Percentiles rank a stretch among this genome's conserved stretches.
phyloP scores from a whole-genome alignment of 2,329 filamentous ascomycete genomes.

The Magnaporthiopsis rhizophila region DNA sequence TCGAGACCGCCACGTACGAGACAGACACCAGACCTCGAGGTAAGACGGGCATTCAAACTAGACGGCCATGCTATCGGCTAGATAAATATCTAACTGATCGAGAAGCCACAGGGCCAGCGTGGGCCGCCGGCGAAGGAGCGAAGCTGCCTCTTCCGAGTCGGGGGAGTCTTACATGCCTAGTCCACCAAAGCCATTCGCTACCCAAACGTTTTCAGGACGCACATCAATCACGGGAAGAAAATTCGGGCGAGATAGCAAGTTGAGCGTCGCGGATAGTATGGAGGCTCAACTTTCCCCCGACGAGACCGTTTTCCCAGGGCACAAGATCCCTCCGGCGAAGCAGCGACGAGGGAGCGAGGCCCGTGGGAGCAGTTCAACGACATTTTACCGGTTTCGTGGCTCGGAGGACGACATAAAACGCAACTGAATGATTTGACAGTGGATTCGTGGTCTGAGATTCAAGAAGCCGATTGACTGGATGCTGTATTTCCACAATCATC shows the following conservation, averaged over 20 bases:
- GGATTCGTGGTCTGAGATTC: not conserved
- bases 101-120: not conserved
- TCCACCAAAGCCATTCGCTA: not conserved
- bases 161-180: not conserved
- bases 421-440: not conserved
- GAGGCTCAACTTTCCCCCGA: not conserved
- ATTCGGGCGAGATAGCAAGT: not conserved
- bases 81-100: not conserved
- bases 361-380: not conserved
- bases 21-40: not conserved
- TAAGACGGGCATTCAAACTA: not conserved
- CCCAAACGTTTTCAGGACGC: not conserved
- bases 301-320: not conserved
- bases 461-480: not conserved
- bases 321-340: not conserved
- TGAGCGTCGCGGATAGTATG: not conserved
- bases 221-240: not conserved
- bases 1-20: not conserved
- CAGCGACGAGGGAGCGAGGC: not conserved
- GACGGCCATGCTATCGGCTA: not conserved
- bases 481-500: not conserved
- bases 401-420: not conserved
- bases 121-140: not conserved
- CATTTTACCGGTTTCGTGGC: conserved; percentile 1
- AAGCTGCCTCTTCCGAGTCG: not conserved